A percentile compares a stretch with the other conserved stretches of the same genome.
These are phyloP conservation scores for Mariannaea elegans DNA, from an alignment of 2,329 filamentous ascomycete species.

Conservation along the genomic window DNA sequence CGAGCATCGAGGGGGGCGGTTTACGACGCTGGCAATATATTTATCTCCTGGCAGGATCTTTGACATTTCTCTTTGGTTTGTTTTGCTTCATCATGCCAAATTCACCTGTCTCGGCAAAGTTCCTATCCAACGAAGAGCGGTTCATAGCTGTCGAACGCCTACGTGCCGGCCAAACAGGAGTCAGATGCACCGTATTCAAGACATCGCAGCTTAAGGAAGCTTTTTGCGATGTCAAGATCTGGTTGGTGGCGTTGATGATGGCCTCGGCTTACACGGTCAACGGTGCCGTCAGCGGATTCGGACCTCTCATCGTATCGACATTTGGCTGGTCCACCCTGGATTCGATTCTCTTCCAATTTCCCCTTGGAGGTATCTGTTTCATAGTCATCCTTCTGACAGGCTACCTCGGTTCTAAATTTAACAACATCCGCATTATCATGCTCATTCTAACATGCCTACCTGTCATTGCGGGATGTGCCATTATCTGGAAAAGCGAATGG, in stretches of 20 bases:
- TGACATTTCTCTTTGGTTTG: slow-evolving; percentile 72
- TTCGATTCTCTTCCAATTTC: slow-evolving; percentile 78
- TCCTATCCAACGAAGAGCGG: slow-evolving; percentile 69
- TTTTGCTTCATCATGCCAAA: slow-evolving; percentile 73
- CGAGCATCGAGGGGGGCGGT: slow-evolving; percentile 63
- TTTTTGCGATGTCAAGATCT: slow-evolving; percentile 67
- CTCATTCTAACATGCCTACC: slow-evolving; percentile 74
- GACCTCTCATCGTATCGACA: slow-evolving; percentile 75
- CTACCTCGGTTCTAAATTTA: slow-evolving; percentile 66
- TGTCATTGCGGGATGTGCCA: slow-evolving; percentile 76
- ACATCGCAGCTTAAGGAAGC: slow-evolving; percentile 65
- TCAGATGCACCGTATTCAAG: slow-evolving; percentile 70
- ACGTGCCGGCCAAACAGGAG: slow-evolving; percentile 69
- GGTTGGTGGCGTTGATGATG: slow-evolving; percentile 74
- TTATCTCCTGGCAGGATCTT: slow-evolving; percentile 69
- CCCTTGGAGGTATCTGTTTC: slow-evolving; percentile 74
- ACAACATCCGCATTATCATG: slow-evolving; percentile 71
- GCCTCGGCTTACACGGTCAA: slow-evolving; percentile 76
- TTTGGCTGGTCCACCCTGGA: slow-evolving; percentile 72
- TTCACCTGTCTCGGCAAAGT: slow-evolving; percentile 74
- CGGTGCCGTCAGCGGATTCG: slow-evolving; percentile 75
- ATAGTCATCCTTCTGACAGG: slow-evolving; percentile 73
- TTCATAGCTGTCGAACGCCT: slow-evolving; percentile 72
- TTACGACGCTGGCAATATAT: slow-evolving; percentile 75
- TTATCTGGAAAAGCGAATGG: slow-evolving; percentile 78